phyloP scores from a whole-genome alignment of 345 rosid genomes.

The Cardamine occulta region DNA sequence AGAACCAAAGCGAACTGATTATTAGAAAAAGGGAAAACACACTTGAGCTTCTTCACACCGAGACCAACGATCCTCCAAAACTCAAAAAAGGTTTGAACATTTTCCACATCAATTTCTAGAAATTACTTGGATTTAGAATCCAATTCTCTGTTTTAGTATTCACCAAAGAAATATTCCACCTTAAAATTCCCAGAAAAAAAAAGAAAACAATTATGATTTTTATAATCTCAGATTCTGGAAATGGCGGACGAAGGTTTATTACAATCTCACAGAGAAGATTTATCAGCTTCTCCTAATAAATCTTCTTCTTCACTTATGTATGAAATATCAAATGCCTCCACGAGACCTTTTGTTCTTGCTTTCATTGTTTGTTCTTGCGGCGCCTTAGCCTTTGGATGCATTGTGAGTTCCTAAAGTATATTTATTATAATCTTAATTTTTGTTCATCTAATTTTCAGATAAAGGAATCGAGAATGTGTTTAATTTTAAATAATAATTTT shows the following conservation, averaged over 20 bases:
- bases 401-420: slow-evolving; percentile 19
- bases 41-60: slow-evolving; percentile 21
- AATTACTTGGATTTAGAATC: not conserved
- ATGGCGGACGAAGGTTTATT: slow-evolving; percentile 36
- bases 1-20: not conserved
- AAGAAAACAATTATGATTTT: not conserved
- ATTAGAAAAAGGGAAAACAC: not conserved
- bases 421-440: not conserved
- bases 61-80: not conserved
- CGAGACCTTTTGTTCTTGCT: slow-evolving; percentile 40
- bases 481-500: not conserved
- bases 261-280: not conserved
- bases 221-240: slow-evolving; percentile 9
- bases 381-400: slow-evolving; percentile 42
- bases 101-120: not conserved
- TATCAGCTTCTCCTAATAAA: not conserved
- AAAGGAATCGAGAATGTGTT: too few relatives aligned
- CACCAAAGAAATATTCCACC: not conserved
- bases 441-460: not conserved
- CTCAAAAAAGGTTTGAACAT: slow-evolving; percentile 5
- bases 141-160: not conserved
- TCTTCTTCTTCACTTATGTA: slow-evolving; percentile 24
- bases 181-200: not conserved
- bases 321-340: slow-evolving; percentile 38
- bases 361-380: slow-evolving; percentile 39